Conservation (phyloP, 116 monocot species). For the Trichopus zeylanicus region DNA sequence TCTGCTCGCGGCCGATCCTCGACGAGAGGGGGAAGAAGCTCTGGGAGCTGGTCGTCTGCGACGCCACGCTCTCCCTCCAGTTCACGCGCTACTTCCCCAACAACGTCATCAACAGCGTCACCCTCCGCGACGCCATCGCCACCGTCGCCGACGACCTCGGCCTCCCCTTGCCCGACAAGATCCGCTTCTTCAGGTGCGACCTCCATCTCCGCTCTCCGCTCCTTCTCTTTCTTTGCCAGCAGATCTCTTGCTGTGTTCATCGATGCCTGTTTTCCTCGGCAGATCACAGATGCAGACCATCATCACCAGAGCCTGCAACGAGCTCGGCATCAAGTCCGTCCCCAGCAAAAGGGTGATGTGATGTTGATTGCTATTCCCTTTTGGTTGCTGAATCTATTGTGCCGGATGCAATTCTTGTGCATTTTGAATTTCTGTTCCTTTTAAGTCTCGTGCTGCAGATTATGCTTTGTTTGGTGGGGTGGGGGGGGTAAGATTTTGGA, state of each 20-base stretch:
- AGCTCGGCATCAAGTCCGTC: slow-evolving; percentile 68
- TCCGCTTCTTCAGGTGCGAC: slow-evolving; percentile 71
- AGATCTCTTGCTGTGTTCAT: not conserved
- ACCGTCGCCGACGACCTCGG: slow-evolving; percentile 28
- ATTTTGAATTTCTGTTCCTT: too few species aligned
- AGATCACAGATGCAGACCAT: slow-evolving; percentile 99
- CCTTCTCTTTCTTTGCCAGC: not conserved
- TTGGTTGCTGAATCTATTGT: too few species aligned
- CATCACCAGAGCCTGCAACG: slow-evolving; percentile 79
- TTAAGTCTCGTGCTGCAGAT: too few species aligned
- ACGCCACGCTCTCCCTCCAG: slow-evolving; percentile 73
- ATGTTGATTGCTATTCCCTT: not conserved
- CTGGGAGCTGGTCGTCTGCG: slow-evolving; percentile 94
- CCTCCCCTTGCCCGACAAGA: slow-evolving; percentile 72
- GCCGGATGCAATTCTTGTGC: too few species aligned
- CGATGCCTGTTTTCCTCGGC: not conserved
- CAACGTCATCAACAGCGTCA: slow-evolving; percentile 91
- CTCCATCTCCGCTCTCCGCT: not conserved
- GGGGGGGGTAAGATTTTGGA: too few species aligned
- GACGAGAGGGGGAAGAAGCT: slow-evolving; percentile 87
- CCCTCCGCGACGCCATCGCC: slow-evolving; percentile 79
- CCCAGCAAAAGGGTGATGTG: slow-evolving; percentile 70
- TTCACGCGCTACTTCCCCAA: slow-evolving; percentile 90
- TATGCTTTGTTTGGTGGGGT: too few species aligned
- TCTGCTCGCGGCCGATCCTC: slow-evolving; percentile 92